Evolutionary conservation across 1,284 basidiomycete genomes (phyloP), one percentile per base, ranked within the genome.

Genomic region (Rhodotorula sp.): DNA sequence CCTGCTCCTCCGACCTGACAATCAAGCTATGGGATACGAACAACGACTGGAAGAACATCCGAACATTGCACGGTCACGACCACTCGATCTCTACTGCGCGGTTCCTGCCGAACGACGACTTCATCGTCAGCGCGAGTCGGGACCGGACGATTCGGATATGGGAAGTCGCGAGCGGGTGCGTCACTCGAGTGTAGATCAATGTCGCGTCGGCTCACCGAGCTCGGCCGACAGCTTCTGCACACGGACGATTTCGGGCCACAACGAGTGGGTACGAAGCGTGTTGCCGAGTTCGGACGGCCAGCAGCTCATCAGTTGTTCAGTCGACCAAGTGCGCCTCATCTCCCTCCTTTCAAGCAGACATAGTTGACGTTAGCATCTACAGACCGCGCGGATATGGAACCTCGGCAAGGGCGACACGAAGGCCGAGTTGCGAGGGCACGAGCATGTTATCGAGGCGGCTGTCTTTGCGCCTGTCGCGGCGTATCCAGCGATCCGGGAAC

Each of bases 11-110:
- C 47, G 92, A 95, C 81, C 83, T 94, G 49, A 90, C 91, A 66
- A 89, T 95, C 81, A 93, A 94, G 82, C 84, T 95, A 58, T 95
- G 93, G 93, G 91, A 94, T 80, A 87, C 88, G 24, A 85, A 88
- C 74, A 90, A 92, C 79, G 90, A 92, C 73, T 94, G 91, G 85
- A 91, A 90, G 81, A 93, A 92, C 78, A 85, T 85, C 62, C 90
- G 90, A 80, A 94, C 92, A 9, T 83, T 95, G 62, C 88, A 90
- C 68, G 93, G 92, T 2, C 92, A 95, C 78, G 92, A 95, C 79
- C 93, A 95, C 79, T 89, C 90, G 27, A 89, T 95, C 51, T 93
- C 91, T 15, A 87, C 87, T 27, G 91, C 90, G 4, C 85, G 88
- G 20, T 95, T 94, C 78, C 83, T 94, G 77, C 91, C 91, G 0